Percentiles rank a stretch among this genome's conserved stretches.
Conservation (phyloP, 805 yeast species). For the Saccharomycopsis malanga region DNA sequence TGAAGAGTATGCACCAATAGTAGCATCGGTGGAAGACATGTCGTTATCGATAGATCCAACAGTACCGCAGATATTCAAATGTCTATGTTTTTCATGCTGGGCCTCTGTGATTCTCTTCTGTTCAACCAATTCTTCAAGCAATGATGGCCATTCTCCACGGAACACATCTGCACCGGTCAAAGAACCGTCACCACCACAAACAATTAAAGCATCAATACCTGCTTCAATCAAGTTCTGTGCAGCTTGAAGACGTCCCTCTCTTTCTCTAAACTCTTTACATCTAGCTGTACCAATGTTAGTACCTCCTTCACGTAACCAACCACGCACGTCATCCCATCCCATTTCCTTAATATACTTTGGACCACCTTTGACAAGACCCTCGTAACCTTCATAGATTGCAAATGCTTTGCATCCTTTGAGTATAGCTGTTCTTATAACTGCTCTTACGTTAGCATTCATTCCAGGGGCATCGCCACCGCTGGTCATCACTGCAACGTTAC, state of each 20-base stretch:
- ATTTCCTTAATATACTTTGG: constrained; percentile 45
- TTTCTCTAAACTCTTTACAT: constrained; percentile 57
- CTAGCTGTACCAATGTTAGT: constrained; percentile 77
- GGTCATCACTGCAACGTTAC: constrained; percentile 69
- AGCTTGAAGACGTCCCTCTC: constrained; percentile 57
- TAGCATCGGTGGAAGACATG: constrained; percentile 94
- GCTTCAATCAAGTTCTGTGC: constrained; percentile 59
- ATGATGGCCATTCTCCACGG: constrained; percentile 70
- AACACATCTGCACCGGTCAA: constrained; percentile 77
- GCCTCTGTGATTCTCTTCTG: constrained; percentile 39
- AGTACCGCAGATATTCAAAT: constrained; percentile 69
- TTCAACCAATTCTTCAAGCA: constrained; percentile 48
- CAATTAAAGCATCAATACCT: constrained; percentile 73
- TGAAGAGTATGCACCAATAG: constrained; percentile 94
- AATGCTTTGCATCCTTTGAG: constrained; percentile 57
- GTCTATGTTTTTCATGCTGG: constrained; percentile 42
- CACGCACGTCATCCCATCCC: constrained; percentile 69
- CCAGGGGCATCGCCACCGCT: constrained; percentile 83
- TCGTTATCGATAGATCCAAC: constrained; percentile 98
- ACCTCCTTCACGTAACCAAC: constrained; percentile 66
- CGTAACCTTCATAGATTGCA: constrained; percentile 69
- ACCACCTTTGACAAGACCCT: constrained; percentile 65
- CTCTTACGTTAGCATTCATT: constrained; percentile 71
- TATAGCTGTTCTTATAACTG: constrained; percentile 64
- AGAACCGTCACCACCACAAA: constrained; percentile 82